Evolutionary conservation across 2,329 filamentous ascomycete genomes (phyloP), one percentile per base, ranked within the genome.

Genomic region (Blumeria hordei): DNA sequence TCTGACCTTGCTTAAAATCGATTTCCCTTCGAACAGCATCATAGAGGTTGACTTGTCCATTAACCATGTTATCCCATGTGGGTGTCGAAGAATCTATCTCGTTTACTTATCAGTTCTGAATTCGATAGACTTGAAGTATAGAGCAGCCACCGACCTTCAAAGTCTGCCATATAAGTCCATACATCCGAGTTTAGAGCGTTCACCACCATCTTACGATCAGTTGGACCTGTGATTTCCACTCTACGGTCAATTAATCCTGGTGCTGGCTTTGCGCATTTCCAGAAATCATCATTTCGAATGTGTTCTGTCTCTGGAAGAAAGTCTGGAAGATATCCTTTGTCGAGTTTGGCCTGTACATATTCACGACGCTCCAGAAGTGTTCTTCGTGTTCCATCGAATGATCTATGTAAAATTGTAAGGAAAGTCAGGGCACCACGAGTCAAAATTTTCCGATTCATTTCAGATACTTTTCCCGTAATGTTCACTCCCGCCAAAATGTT

Each of bases 61-160:
- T 94, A 73, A 96, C 83, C 88, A 96, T 96, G 74, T 96, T 96
- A 62, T 94, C 88, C 92, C 92, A 98, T 45, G 92, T 95, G 28
- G 92, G 92, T 28, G 92, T 88, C 65, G 77, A 92, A 6, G 92
- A 94, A 69, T 96, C 88, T 94, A 63, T 11, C 41, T 52, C 34
- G n/a, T 9, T 45, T 18, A 14, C 9, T 3, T 16, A 18, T 45
- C n/a, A 45, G n/a, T 45, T 5, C n/a, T 16, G n/a, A 41, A 41
- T 41, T n/a, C 11, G 11, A 11, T 41, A 41, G 10, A 11, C n/a
- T 41, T 41, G 10, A 47, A 11, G 36, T 76, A 4, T 28, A 4
- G 21, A 4, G 21, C 21, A 28, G 21, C 21, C 21, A 28, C 21
- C 64, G 69, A 92, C 88, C 90, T 72, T 98, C 92, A 62, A 98